phyloP scores from a whole-genome alignment of 495 filamentous ascomycete genomes.

The Trichocladium uniseriatum region DNA sequence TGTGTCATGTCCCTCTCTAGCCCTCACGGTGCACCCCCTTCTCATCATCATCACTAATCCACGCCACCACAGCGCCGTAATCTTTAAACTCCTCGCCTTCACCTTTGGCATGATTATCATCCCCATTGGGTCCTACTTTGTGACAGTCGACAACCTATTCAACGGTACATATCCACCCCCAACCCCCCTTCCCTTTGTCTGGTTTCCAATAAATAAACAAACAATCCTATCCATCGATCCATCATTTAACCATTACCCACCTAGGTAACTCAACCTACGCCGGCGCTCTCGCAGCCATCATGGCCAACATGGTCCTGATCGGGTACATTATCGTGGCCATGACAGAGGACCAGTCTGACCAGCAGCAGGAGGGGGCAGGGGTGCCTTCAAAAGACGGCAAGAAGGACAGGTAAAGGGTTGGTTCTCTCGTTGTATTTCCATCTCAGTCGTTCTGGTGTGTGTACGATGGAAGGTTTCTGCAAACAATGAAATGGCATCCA shows the following conservation, averaged over 20 bases:
- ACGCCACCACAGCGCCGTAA: constrained; percentile 55
- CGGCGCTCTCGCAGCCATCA: constrained; percentile 73
- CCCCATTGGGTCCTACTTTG: constrained; percentile 80
- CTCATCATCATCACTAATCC: constrained; percentile 13
- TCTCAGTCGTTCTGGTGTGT: background rate
- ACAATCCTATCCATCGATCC: background rate
- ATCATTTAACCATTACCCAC: background rate
- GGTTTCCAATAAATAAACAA: too few species aligned
- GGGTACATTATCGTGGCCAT: constrained; percentile 88
- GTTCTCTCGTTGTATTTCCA: background rate
- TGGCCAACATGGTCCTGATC: constrained; percentile 85
- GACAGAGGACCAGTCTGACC: constrained; percentile 72
- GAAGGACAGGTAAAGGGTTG: constrained; percentile 50
- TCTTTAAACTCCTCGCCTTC: constrained; percentile 81
- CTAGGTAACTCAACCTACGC: constrained; percentile 80
- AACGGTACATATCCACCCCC: constrained; percentile 44
- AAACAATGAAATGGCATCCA: background rate
- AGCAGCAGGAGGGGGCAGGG: constrained; percentile 36
- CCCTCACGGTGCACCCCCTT: background rate
- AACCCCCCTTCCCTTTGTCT: too few species aligned
- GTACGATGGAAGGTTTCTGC: background rate
- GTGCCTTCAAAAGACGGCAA: constrained; percentile 38
- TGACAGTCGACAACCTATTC: constrained; percentile 68
- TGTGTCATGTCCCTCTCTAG: constrained; percentile 20
- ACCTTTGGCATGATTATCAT: constrained; percentile 81